These are phyloP conservation scores for Schoenoplectus tabernaemontani DNA, from an alignment of 202 grass and related monocot genomes.

Conservation along the genomic window DNA sequence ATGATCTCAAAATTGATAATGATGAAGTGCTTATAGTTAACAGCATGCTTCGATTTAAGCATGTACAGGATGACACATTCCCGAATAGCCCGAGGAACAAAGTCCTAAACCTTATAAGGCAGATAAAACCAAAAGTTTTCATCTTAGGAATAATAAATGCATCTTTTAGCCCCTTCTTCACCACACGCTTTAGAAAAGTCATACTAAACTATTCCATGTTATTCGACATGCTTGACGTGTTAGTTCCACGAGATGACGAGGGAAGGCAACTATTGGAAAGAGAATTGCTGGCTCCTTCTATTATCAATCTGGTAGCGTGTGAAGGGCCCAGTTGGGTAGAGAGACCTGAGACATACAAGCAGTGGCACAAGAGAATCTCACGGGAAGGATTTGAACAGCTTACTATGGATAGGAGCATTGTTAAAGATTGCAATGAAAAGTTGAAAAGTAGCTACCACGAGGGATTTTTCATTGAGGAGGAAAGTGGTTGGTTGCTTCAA, in stretches of 20 bases:
- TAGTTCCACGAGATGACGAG: conserved; percentile 27
- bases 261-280: conserved; percentile 29
- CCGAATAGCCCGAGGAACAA: conserved; percentile 29
- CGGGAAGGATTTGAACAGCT: conserved; percentile 30
- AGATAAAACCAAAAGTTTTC: conserved; percentile 31
- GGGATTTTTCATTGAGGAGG: conserved; percentile 33
- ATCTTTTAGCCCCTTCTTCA: conserved; percentile 27
- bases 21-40: conserved; percentile 36
- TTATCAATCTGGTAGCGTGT: conserved; percentile 36
- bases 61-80: conserved; percentile 20
- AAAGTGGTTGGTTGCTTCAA: conserved; percentile 33
- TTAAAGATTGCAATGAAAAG: conserved; percentile 20
- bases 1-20: conserved; percentile 28
- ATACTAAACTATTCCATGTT: conserved; percentile 20
- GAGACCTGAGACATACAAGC: conserved; percentile 36
- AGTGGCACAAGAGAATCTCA: conserved; percentile 36
- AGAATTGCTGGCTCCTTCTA: conserved; percentile 19
- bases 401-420: conserved; percentile 14
- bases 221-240: conserved; percentile 36
- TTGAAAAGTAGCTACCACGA: conserved; percentile 11
- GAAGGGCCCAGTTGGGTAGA: conserved; percentile 32
- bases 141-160: conserved; percentile 31
- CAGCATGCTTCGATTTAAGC: conserved; percentile 23
- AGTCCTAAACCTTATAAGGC: conserved; percentile 27
- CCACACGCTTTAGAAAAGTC: conserved; percentile 25